Evolutionary conservation across 805 yeast genomes (phyloP), one percentile per base, ranked within the genome.

Genomic region (Priceomyces haplophilus): DNA sequence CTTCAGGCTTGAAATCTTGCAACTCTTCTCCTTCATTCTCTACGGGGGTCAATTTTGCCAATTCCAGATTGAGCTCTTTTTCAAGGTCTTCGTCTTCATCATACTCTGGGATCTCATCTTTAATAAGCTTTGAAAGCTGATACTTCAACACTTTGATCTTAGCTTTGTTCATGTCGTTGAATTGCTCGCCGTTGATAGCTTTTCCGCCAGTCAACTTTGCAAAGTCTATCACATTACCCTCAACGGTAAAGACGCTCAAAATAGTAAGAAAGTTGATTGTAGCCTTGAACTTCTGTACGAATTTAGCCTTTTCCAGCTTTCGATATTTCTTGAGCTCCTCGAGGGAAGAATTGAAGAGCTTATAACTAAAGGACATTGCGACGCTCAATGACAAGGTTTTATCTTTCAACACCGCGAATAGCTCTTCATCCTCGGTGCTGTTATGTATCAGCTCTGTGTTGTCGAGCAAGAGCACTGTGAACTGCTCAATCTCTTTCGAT

Each of bases 381-480:
- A 56, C 52, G 23, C 58, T 49, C n/a, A 57, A 40, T 5, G 73
- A 61, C 23, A 82, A 71, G 8, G 71, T 75, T 47, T 80, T 81
- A 51, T 84, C 87, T 20, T 63, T 64, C 15, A 90, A 64, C 10
- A 88, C 70, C 13, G 73, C 76, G 31, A 54, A 59, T 2, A 78
- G 51, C 16, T 67, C 56, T 5, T 65, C 76, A 40, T 67, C 69
- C 3, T 63, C 65, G 3, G 61, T 63, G 10, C 68, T 52, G 19
- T 70, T 64, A 53, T 82, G 83, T 45, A 73, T 64, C 1, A 52
- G 45, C 56, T 93, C 99, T 29, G 93, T 79, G 2, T 76, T 76
- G 54, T 85, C 95, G 42, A 91, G 64, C 35, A 93, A 64, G 2
- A 59, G 55, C 37, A 83, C 65, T 0, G 91, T 87, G 51, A 78